Percentiles rank a stretch among this genome's conserved stretches.
These are phyloP conservation scores for Lactifluus piperatus DNA, from an alignment of 768 basidiomycete genomes.

Conservation along the genomic window DNA sequence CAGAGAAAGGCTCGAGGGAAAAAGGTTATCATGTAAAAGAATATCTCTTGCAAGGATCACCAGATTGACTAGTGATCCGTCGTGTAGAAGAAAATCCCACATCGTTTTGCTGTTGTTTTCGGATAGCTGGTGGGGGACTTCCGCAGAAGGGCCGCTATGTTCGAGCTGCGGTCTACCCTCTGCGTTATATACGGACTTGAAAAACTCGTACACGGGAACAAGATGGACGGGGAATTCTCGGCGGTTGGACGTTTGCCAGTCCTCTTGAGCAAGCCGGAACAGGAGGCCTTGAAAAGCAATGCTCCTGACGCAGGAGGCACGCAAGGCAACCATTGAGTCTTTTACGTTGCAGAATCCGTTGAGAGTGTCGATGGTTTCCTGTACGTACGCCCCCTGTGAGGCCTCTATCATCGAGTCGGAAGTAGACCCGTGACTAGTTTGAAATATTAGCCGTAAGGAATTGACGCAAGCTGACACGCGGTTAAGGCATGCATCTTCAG, in stretches of 20 bases:
- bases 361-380: background rate
- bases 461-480: slow-evolving; percentile 1
- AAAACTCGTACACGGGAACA: background rate
- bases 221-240: background rate
- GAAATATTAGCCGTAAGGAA: slow-evolving; percentile 2
- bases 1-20: background rate
- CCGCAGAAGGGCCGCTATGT: background rate
- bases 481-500: background rate
- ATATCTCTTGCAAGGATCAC: background rate
- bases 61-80: slow-evolving; percentile 6
- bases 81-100: background rate
- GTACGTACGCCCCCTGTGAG: background rate
- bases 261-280: background rate
- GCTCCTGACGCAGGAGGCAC: background rate
- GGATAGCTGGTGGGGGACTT: background rate
- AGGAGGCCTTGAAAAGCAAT: slow-evolving; percentile 2
- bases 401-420: background rate
- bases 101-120: background rate
- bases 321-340: background rate
- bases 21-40: background rate
- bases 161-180: too few relatives aligned
- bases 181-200: background rate
- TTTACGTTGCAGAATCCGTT: background rate
- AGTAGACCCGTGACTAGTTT: background rate
- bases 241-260: background rate